Evolutionary conservation across 306 rosid genomes (phyloP).

Genomic region (Vigna angularis): DNA sequence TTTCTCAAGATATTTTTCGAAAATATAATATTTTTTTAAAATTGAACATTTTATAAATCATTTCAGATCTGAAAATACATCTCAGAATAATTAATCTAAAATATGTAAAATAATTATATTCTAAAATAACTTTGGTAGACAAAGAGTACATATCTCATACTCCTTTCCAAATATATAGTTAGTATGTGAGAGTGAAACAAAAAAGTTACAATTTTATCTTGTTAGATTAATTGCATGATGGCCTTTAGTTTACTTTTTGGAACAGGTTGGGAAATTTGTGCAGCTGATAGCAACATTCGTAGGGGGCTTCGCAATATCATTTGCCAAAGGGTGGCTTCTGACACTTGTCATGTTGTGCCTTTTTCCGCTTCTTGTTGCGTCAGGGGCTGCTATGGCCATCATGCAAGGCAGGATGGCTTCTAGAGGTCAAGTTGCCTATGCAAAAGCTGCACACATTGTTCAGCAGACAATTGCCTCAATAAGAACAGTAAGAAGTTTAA

Average conservation of each 20-base stretch:
- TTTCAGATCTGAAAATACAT: too few species aligned
- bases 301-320: conserved; percentile 72
- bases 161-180: too few species aligned
- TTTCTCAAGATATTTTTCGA: too few species aligned
- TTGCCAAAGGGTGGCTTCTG: conserved; percentile 87
- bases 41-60: too few species aligned
- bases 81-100: too few species aligned
- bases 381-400: conserved; percentile 69
- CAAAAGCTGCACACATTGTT: conserved; percentile 74
- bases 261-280: conserved; percentile 78
- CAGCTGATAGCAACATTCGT: conserved; percentile 71
- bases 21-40: too few species aligned
- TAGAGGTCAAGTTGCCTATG: conserved; percentile 74
- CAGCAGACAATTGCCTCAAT: conserved; percentile 89
- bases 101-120: too few species aligned
- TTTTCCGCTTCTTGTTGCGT: conserved; percentile 69
- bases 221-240: too few species aligned
- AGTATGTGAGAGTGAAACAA: too few species aligned
- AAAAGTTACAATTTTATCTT: too few species aligned
- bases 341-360: conserved; percentile 71
- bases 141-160: too few species aligned
- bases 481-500: conserved; percentile 61
- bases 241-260: background rate
- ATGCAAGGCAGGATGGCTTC: conserved; percentile 69
- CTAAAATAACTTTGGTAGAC: too few species aligned